These are phyloP conservation scores for Polyplosphaeria fusca DNA, from an alignment of 495 filamentous ascomycete species.

Conservation along the genomic window DNA sequence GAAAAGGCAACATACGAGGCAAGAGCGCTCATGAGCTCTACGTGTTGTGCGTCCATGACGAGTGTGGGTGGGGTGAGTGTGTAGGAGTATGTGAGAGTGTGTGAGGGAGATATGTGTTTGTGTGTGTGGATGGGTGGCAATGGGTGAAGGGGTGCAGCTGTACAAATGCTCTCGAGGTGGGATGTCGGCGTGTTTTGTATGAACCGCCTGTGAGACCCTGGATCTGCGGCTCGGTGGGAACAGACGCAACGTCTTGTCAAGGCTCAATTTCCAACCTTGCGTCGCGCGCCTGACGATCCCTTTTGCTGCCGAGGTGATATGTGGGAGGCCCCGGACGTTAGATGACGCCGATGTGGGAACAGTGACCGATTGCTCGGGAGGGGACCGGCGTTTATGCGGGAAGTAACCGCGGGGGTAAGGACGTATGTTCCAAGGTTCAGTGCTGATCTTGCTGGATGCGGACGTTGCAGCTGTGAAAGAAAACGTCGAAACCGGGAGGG, in stretches of 20 bases:
- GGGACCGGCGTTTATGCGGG: constrained; percentile 18
- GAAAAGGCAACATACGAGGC: constrained; percentile 38
- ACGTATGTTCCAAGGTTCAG: not conserved
- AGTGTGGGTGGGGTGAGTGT: not conserved
- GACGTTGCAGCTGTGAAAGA: not conserved
- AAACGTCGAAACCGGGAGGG: constrained; percentile 14
- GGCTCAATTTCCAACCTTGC: not conserved
- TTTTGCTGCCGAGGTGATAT: not conserved
- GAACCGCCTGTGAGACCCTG: not conserved
- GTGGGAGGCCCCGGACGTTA: not conserved
- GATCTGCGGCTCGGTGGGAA: not conserved
- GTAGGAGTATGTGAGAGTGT: not conserved
- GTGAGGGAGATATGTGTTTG: not conserved
- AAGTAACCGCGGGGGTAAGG: constrained; percentile 4
- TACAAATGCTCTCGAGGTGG: no score
- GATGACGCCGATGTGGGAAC: constrained; percentile 1
- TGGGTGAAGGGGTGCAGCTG: not conserved
- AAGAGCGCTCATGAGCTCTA: constrained; percentile 40
- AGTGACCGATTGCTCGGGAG: constrained; percentile 19
- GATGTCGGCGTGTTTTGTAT: not conserved
- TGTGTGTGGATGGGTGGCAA: not conserved
- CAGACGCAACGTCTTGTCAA: not conserved
- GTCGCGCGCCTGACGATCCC: not conserved
- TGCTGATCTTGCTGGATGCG: constrained; percentile 11
- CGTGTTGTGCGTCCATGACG: constrained; percentile 25